A percentile compares a stretch with the other conserved stretches of the same genome.
Evolutionary conservation across 805 yeast species (phyloP).

Genomic region (Torulaspora delbrueckii): DNA sequence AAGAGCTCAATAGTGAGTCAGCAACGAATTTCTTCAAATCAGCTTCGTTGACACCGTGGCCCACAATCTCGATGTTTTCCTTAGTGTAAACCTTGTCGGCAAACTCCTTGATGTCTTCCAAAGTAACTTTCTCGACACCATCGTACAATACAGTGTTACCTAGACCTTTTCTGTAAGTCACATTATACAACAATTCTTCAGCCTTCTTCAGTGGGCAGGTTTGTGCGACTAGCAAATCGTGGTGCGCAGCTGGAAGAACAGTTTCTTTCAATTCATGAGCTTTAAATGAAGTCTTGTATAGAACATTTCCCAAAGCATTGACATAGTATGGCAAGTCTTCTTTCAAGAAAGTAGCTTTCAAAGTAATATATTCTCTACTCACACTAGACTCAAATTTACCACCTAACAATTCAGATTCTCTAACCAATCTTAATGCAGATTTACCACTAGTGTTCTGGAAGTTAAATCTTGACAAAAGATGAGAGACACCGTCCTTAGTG

Average conservation of each 20-base stretch:
- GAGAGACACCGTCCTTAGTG: conserved; percentile 73
- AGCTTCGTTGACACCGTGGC: conserved; percentile 63
- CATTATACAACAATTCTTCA: conserved; percentile 70
- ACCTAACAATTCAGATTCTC: conserved; percentile 93
- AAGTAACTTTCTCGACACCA: conserved; percentile 51
- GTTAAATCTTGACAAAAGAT: conserved; percentile 75
- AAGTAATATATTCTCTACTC: conserved; percentile 78
- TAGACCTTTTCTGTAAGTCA: conserved; percentile 80
- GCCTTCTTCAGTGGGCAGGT: conserved; percentile 55
- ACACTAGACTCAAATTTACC: conserved; percentile 66
- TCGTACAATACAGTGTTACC: conserved; percentile 79
- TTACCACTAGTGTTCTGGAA: conserved; percentile 77
- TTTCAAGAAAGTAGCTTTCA: conserved; percentile 76
- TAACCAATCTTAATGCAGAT: conserved; percentile 86
- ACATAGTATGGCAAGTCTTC: conserved; percentile 90
- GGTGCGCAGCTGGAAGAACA: conserved; percentile 70
- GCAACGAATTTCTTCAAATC: conserved; percentile 66
- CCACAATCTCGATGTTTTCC: conserved; percentile 66
- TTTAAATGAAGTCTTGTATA: conserved; percentile 67
- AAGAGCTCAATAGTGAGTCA: conserved; percentile 54
- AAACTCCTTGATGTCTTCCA: conserved; percentile 61
- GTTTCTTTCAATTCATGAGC: conserved; percentile 79
- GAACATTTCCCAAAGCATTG: conserved; percentile 71
- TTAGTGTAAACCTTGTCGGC: conserved; percentile 65
- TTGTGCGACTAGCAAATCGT: conserved; percentile 53